These are phyloP conservation scores for Teunomyces cretensis DNA, from an alignment of 805 yeast species.

Conservation along the genomic window DNA sequence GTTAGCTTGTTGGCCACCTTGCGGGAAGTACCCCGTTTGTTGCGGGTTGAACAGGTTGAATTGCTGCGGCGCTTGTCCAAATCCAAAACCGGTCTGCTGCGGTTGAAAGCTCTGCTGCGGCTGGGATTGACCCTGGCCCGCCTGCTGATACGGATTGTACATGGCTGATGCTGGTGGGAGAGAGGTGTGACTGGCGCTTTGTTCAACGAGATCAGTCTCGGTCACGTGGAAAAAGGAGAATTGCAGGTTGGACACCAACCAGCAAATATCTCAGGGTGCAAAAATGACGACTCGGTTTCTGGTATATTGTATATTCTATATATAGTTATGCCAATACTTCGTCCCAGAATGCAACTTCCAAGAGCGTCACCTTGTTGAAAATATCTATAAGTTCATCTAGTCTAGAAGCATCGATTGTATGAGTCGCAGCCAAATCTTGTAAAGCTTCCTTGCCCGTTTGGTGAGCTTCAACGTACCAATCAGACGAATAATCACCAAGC, in stretches of 20 bases:
- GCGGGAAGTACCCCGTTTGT: not conserved
- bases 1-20: conserved; percentile 7
- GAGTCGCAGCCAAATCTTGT: conserved; percentile 36
- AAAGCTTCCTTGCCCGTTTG: conserved; percentile 49
- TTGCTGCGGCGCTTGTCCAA: conserved; percentile 14
- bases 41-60: conserved; percentile 4
- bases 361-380: conserved; percentile 55
- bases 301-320: not conserved
- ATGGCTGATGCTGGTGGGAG: conserved; percentile 13
- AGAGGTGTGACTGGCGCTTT: not conserved
- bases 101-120: conserved; percentile 25
- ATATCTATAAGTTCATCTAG: conserved; percentile 54
- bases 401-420: conserved; percentile 41
- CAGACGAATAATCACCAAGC: conserved; percentile 61
- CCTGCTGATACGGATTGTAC: conserved; percentile 43
- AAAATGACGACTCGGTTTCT: not conserved
- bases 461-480: conserved; percentile 57
- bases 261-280: not conserved
- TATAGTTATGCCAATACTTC: conserved; percentile 24
- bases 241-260: not conserved
- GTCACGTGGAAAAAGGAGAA: not conserved
- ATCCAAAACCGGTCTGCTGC: conserved; percentile 25
- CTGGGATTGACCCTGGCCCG: conserved; percentile 15
- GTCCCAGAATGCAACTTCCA: conserved; percentile 73
- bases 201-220: not conserved